phyloP scores from a whole-genome alignment of 1,139 yeast genomes.

The Maudiozyma humilis region DNA sequence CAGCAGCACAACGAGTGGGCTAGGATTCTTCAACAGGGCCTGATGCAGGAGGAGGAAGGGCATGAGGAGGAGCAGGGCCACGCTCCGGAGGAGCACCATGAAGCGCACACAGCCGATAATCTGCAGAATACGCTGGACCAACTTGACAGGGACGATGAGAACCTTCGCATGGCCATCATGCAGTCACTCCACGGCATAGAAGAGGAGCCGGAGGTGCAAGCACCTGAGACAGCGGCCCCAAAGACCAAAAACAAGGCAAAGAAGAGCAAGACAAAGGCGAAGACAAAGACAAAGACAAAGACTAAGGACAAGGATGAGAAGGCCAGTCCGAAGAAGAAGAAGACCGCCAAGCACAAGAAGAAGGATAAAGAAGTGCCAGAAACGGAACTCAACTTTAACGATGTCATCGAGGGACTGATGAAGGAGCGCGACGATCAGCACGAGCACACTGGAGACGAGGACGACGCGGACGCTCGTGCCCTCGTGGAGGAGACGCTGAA shows the following conservation, averaged over 20 bases:
- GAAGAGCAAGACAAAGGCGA: conserved; percentile 16
- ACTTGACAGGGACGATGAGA: conserved; percentile 30
- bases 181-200: conserved; percentile 25
- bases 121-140: conserved; percentile 13
- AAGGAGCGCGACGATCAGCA: conserved; percentile 8
- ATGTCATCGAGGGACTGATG: conserved; percentile 29
- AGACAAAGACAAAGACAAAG: conserved; percentile 13
- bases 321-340: conserved; percentile 10
- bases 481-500: conserved; percentile 29
- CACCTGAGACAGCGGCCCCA: conserved; percentile 6
- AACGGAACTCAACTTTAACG: conserved; percentile 22
- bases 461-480: conserved; percentile 28
- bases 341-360: conserved; percentile 9
- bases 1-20: conserved; percentile 27
- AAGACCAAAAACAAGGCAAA: conserved; percentile 13
- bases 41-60: conserved; percentile 16
- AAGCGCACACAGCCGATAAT: conserved; percentile 5
- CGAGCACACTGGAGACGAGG: conserved; percentile 8
- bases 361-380: conserved; percentile 6
- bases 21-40: conserved; percentile 25
- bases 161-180: conserved; percentile 28
- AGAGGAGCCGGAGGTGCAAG: conserved; percentile 7
- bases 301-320: conserved; percentile 12
- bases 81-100: conserved; percentile 4
- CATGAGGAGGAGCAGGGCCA: background rate